Conservation (phyloP, 2,329 filamentous ascomycete genomes). For the Apiospora hydei region DNA sequence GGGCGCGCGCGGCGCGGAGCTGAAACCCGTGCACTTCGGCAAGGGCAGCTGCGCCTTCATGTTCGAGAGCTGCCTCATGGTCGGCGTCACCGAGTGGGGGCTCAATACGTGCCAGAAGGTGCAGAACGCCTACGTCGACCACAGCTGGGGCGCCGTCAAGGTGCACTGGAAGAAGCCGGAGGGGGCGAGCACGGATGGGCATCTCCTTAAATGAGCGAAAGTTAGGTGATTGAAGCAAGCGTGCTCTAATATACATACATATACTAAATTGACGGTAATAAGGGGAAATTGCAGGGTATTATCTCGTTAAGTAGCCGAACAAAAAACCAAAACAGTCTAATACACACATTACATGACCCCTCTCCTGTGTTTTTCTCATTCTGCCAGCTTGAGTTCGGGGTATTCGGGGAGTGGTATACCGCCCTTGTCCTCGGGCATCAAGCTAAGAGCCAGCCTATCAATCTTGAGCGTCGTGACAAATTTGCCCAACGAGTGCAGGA, state of each 20-base stretch:
- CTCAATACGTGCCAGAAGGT: constrained; percentile 64
- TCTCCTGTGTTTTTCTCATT: neutral
- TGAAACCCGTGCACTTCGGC: constrained; percentile 65
- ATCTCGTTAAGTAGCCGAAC: neutral
- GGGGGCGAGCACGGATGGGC: constrained; percentile 36
- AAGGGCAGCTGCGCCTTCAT: constrained; percentile 71
- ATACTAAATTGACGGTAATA: neutral
- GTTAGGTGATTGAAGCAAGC: neutral
- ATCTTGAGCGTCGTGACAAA: constrained; percentile 36
- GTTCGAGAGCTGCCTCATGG: constrained; percentile 74
- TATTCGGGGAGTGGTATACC: constrained; percentile 38
- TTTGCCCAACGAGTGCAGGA: constrained; percentile 38
- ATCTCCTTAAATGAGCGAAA: constrained; percentile 39
- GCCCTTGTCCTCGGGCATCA: constrained; percentile 35
- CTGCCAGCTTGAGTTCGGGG: constrained; percentile 35
- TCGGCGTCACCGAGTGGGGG: constrained; percentile 77
- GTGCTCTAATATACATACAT: neutral
- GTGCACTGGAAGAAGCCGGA: constrained; percentile 64
- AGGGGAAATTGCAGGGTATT: constrained; percentile 5
- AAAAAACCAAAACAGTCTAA: neutral
- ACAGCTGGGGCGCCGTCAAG: constrained; percentile 79
- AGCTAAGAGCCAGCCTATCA: constrained; percentile 30
- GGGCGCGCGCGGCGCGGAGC: constrained; percentile 68
- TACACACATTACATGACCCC: neutral
- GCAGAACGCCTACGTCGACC: constrained; percentile 75